These are phyloP conservation scores for Boletus rufocinnamomeus DNA, from an alignment of 768 basidiomycete genomes.

Conservation along the genomic window DNA sequence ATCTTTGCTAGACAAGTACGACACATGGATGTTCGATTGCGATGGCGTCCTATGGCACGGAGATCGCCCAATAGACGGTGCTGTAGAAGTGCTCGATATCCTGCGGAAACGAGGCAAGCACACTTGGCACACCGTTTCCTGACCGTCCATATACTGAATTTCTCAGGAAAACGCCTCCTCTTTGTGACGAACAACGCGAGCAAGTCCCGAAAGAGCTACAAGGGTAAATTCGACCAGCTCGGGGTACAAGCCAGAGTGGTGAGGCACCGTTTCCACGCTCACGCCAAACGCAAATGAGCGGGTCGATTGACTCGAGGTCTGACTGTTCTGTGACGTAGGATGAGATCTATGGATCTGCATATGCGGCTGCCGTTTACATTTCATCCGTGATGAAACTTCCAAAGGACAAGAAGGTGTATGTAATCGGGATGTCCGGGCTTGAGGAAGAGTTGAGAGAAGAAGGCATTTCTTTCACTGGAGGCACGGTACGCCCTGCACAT, in stretches of 20 bases:
- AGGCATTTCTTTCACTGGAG: slow-evolving; percentile 78
- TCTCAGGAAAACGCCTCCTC: slow-evolving; percentile 72
- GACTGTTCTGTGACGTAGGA: slow-evolving; percentile 53
- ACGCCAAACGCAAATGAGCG: neutral
- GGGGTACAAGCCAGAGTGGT: slow-evolving; percentile 86
- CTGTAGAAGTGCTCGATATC: slow-evolving; percentile 68
- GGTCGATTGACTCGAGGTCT: neutral
- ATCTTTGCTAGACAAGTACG: slow-evolving; percentile 62
- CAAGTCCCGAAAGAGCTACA: slow-evolving; percentile 87
- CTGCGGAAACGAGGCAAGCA: slow-evolving; percentile 71
- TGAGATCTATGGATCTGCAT: slow-evolving; percentile 96
- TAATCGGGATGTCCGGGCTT: slow-evolving; percentile 88
- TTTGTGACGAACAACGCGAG: slow-evolving; percentile 99
- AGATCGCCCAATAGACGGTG: slow-evolving; percentile 76
- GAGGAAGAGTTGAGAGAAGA: slow-evolving; percentile 93
- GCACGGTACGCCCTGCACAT: slow-evolving; percentile 60
- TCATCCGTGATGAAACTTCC: slow-evolving; percentile 89
- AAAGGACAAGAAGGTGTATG: slow-evolving; percentile 91
- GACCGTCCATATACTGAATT: slow-evolving; percentile 4
- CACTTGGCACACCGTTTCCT: slow-evolving; percentile 2
- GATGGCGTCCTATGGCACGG: slow-evolving; percentile 95
- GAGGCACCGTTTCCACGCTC: slow-evolving; percentile 34
- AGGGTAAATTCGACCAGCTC: slow-evolving; percentile 87
- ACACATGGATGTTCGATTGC: slow-evolving; percentile 96
- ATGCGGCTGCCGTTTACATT: slow-evolving; percentile 79